phyloP scores from a whole-genome alignment of 495 filamentous ascomycete species.

The Daldinia caldariorum region DNA sequence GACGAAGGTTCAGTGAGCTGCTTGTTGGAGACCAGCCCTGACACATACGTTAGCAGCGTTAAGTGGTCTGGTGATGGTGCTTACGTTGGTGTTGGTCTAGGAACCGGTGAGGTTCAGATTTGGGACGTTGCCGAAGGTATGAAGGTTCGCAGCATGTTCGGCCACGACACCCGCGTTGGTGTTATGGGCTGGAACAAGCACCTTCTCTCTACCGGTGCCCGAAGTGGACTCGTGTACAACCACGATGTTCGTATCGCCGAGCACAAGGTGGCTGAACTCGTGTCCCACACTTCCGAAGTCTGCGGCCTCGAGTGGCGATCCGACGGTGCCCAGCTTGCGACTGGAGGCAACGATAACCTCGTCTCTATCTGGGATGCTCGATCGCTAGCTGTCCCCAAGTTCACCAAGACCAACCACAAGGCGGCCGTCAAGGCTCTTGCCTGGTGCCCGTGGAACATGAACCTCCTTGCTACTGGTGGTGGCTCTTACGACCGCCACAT shows the following conservation, averaged over 20 bases:
- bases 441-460: constrained; percentile 99
- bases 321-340: constrained; percentile 95
- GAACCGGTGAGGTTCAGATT: constrained; percentile 96
- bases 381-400: constrained; percentile 90
- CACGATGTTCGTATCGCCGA: constrained; percentile 98
- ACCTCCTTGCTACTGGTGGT: constrained; percentile 94
- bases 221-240: constrained; percentile 96
- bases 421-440: constrained; percentile 97
- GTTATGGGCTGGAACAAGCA: constrained; percentile 99
- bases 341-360: constrained; percentile 97
- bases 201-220: constrained; percentile 91
- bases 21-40: constrained; percentile 83
- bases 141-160: constrained; percentile 98
- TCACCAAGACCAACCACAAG: constrained; percentile 99
- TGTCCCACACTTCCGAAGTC: constrained; percentile 95
- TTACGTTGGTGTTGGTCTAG: constrained; percentile 94
- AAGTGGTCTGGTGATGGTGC: constrained; percentile 99
- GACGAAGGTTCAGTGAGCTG: constrained; percentile 87
- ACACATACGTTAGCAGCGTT: constrained; percentile 97
- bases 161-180: constrained; percentile 94
- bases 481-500: constrained; percentile 97
- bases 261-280: constrained; percentile 97
- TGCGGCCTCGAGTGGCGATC: constrained; percentile 97
- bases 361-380: constrained; percentile 99
- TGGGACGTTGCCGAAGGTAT: constrained; percentile 97